Base-by-base conservation (phyloP, 2,329 filamentous ascomycete genomes). In the Shiraia sp. region DNA sequence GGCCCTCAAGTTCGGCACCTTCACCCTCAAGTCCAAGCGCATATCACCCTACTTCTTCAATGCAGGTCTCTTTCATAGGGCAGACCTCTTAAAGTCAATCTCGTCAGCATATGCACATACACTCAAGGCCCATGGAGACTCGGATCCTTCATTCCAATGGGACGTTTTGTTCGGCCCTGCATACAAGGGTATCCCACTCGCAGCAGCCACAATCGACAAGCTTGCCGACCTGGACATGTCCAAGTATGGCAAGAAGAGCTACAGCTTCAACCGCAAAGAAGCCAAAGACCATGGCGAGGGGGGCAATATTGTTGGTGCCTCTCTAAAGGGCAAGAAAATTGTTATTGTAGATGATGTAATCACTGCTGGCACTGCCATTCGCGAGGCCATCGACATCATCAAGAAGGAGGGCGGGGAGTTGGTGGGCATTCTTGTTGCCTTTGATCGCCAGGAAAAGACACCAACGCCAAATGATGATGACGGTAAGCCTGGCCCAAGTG, bases 41-140 rank as follows among this genome's bases (percentile, higher is more conserved):
- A 79, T 69, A 60, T 96, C 90, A 10, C 93, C 93, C 29, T 97
- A 97, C 80, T 97, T 97, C 79, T 95, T 97, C 83, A 96, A 96
- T 72, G 90, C 91, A 32, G 90, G 91, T 46, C 83, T 88, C 61
- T 95, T 97, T 73, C 90, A 93, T 78, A 85, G 85, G 37, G 87
- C 86, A 15, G 79, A 85, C 49, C 81, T 96, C 22, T 82, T 95
- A 51, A 81, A 80, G 49, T 83, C 90, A 42, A 88, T 96, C 56
- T 82, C 87, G 37, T 80, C 83, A 28, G 90, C 92, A 45, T 97
- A 92, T 71, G 92, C 92, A 2, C 74, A 78, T 40, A 78, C 79
- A 1, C 69, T 83, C 29, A 71, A 76, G 38, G 55, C 69, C n/a
- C 70, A 79, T 51, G 71, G 74, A 29, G 45, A 61, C 1, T 32